Percentiles rank a stretch among this genome's conserved stretches.
These are phyloP conservation scores for Pseudogymnoascus sp. DNA, from an alignment of 2,329 filamentous ascomycete species.

Conservation along the genomic window DNA sequence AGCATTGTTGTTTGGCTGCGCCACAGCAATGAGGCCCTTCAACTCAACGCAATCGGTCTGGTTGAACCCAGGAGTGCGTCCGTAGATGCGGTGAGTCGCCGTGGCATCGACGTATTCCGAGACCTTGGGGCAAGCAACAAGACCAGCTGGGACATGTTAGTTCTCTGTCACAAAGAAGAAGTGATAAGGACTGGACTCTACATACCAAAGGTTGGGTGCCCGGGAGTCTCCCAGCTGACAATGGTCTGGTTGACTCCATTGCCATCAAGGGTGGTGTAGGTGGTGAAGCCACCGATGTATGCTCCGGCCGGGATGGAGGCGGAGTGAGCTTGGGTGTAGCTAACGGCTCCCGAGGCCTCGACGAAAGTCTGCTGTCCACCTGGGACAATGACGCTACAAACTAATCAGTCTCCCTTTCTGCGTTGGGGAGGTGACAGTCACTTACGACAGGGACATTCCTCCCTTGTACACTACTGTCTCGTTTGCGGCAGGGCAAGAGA, in stretches of 20 bases:
- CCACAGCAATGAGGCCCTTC: slow-evolving; percentile 27
- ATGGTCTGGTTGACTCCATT: background rate
- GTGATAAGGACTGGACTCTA: slow-evolving; percentile 19
- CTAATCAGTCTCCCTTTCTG: background rate
- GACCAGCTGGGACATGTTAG: slow-evolving; percentile 23
- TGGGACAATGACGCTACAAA: slow-evolving; percentile 44
- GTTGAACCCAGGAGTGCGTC: slow-evolving; percentile 23
- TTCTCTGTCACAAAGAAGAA: slow-evolving; percentile 24
- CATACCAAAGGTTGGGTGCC: background rate
- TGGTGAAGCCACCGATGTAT: slow-evolving; percentile 40
- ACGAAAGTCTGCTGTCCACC: slow-evolving; percentile 58
- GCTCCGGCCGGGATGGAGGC: slow-evolving; percentile 43
- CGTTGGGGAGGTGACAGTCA: background rate
- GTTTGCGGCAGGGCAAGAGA: slow-evolving; percentile 39
- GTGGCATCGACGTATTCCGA: slow-evolving; percentile 17
- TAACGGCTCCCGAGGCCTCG: slow-evolving; percentile 42
- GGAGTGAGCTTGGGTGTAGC: slow-evolving; percentile 50
- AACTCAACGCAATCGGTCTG: slow-evolving; percentile 28
- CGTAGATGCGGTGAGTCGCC: slow-evolving; percentile 25
- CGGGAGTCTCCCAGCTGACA: slow-evolving; percentile 1
- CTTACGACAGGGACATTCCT: slow-evolving; percentile 26
- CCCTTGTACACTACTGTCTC: slow-evolving; percentile 38
- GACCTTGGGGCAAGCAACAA: slow-evolving; percentile 23
- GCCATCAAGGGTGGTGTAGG: slow-evolving; percentile 20
- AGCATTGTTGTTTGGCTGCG: slow-evolving; percentile 20